Percentiles rank a stretch among this genome's conserved stretches.
phyloP scores from a whole-genome alignment of 2,329 filamentous ascomycete genomes.

The Paecilomyces niveus region DNA sequence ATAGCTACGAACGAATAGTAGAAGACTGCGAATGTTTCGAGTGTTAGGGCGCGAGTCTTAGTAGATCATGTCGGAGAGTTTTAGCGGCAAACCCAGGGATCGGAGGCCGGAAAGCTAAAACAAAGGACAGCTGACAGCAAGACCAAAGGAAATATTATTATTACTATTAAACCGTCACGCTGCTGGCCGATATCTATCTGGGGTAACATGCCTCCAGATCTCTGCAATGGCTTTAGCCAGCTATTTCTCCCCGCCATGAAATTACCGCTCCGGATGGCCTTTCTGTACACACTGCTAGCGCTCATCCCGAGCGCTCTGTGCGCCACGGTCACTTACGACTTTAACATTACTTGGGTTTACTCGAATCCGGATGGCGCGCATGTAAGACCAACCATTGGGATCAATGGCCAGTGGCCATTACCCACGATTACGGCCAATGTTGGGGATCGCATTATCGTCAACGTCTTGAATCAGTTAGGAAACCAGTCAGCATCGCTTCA shows the following conservation, averaged over 20 bases:
- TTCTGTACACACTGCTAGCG: neutral
- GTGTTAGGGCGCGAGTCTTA: neutral
- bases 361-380: conserved; percentile 61
- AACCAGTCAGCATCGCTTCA: conserved; percentile 19
- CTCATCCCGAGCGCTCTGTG: neutral
- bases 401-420: conserved; percentile 66
- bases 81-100: neutral
- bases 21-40: neutral
- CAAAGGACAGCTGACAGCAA: neutral
- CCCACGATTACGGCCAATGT: conserved; percentile 37
- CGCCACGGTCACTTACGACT: conserved; percentile 46
- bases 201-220: neutral
- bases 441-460: conserved; percentile 8
- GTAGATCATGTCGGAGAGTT: neutral
- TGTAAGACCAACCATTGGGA: conserved; percentile 57
- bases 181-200: neutral
- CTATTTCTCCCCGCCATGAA: neutral
- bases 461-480: conserved; percentile 15
- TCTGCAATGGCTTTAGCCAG: neutral
- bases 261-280: neutral
- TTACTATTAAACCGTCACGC: neutral
- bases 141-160: neutral
- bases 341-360: conserved; percentile 60
- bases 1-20: neutral
- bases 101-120: neutral